Percentiles rank a stretch among this genome's conserved stretches.
Conservation (phyloP, 805 yeast genomes). For the Vanderwaltozyma polyspora region DNA sequence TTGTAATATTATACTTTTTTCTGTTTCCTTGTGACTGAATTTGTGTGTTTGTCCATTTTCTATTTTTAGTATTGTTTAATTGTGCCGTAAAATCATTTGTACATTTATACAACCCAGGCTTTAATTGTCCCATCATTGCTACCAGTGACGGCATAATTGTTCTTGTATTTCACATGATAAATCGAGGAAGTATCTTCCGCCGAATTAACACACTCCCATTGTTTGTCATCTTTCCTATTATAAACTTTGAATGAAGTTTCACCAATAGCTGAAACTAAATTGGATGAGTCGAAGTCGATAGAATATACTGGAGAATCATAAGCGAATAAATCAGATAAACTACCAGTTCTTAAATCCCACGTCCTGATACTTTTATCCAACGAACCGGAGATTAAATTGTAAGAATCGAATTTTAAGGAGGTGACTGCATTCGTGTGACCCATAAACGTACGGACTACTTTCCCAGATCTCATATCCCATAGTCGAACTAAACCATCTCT, state of each 20-base stretch:
- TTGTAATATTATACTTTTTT: not conserved
- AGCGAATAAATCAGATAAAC: conserved; percentile 48
- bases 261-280: conserved; percentile 42
- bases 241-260: conserved; percentile 39
- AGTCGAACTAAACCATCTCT: conserved; percentile 63
- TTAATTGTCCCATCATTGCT: conserved; percentile 48
- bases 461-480: conserved; percentile 69
- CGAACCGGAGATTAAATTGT: conserved; percentile 51
- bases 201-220: conserved; percentile 42
- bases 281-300: conserved; percentile 47
- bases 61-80: no score
- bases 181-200: not conserved
- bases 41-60: no score
- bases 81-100: no score
- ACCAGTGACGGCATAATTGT: conserved; percentile 60
- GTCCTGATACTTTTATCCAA: conserved; percentile 51
- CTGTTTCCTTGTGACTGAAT: no score
- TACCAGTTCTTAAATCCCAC: conserved; percentile 67
- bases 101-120: no score
- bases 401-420: conserved; percentile 57
- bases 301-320: conserved; percentile 46
- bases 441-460: conserved; percentile 44
- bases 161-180: conserved; percentile 30
- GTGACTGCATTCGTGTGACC: conserved; percentile 68
- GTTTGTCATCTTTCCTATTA: conserved; percentile 43